These are phyloP conservation scores for Nemania sp. DNA, from an alignment of 2,329 filamentous ascomycete genomes.

Conservation along the genomic window DNA sequence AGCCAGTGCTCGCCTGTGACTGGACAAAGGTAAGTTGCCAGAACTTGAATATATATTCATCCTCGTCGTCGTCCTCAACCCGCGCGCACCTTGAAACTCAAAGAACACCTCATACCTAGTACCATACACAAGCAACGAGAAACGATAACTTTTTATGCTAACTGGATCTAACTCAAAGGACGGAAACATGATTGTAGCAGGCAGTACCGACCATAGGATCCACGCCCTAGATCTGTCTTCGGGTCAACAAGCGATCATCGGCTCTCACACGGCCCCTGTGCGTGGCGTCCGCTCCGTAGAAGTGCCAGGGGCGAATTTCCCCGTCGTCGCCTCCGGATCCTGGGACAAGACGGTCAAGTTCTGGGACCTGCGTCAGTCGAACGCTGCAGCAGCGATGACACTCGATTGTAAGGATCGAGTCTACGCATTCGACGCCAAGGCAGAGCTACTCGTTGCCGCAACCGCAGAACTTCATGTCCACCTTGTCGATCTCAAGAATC, in stretches of 20 bases:
- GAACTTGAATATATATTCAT: no score
- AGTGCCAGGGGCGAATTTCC: slow-evolving; percentile 27
- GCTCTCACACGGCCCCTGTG: slow-evolving; percentile 39
- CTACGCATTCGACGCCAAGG: slow-evolving; percentile 41
- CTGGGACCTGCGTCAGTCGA: slow-evolving; percentile 57
- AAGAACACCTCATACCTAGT: no score
- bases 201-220: slow-evolving; percentile 39
- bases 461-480: slow-evolving; percentile 40
- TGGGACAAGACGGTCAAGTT: slow-evolving; percentile 62
- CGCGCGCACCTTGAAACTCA: no score
- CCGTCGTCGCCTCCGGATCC: slow-evolving; percentile 44
- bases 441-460: slow-evolving; percentile 36
- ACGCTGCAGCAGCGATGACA: slow-evolving; percentile 38
- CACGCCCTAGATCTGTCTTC: slow-evolving; percentile 38
- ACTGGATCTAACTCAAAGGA: slow-evolving; percentile 40
- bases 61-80: slow-evolving; percentile 12
- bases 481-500: slow-evolving; percentile 39
- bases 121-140: no score
- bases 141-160: no score
- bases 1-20: slow-evolving; percentile 42
- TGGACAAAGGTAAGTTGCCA: slow-evolving; percentile 44
- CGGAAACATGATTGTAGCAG: slow-evolving; percentile 39
- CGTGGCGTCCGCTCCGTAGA: slow-evolving; percentile 41
- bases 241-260: slow-evolving; percentile 34
- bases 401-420: slow-evolving; percentile 56